Conservation (phyloP, 257 asterid genomes). For the Penstemon barbatus region DNA sequence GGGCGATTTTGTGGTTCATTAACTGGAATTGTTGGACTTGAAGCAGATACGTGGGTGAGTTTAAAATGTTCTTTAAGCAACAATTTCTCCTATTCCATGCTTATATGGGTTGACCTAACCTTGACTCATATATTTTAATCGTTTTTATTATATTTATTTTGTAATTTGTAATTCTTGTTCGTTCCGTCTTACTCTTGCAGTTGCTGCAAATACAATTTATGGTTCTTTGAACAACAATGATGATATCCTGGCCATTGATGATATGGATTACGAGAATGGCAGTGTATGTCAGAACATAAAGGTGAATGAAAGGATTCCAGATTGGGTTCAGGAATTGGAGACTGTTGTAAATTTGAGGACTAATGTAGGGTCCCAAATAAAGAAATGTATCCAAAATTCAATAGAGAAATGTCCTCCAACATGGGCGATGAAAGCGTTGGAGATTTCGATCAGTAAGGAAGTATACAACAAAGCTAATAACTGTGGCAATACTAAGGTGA, state of each 20-base stretch:
- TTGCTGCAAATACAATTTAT: constrained; percentile 2
- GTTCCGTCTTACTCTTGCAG: neutral
- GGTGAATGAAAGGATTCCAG: constrained; percentile 36
- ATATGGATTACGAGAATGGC: neutral
- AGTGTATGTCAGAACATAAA: neutral
- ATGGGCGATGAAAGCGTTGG: constrained; percentile 51
- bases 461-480: constrained; percentile 59
- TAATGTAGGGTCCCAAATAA: constrained; percentile 57
- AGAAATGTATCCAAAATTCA: constrained; percentile 45
- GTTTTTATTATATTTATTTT: neutral
- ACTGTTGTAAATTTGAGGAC: constrained; percentile 59
- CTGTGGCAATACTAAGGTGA: too few relatives aligned
- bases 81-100: neutral
- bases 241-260: neutral
- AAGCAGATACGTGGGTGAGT: too few relatives aligned
- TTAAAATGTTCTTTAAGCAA: neutral
- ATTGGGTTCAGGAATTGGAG: constrained; percentile 51
- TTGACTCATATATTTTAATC: neutral
- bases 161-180: neutral
- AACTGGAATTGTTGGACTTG: too few relatives aligned
- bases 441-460: constrained; percentile 53
- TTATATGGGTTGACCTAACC: too few relatives aligned
- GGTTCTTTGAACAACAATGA: neutral
- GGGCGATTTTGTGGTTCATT: too few relatives aligned
- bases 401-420: constrained; percentile 46